A percentile compares a stretch with the other conserved stretches of the same genome.
Conservation (phyloP, 228 moss, liverwort and hornwort species). For the Sphagnum magellanicum region DNA sequence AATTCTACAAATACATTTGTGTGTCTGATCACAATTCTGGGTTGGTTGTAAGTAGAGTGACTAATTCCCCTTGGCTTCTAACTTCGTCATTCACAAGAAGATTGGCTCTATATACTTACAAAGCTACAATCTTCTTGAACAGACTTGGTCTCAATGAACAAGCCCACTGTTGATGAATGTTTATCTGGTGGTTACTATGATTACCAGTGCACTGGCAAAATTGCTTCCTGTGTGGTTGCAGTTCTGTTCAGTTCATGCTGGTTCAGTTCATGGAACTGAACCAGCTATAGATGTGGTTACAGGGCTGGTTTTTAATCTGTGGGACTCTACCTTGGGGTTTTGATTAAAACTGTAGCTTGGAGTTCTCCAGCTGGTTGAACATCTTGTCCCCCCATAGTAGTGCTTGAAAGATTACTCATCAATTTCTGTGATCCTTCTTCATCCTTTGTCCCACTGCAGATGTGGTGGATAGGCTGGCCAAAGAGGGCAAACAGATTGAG, state of each 20-base stretch:
- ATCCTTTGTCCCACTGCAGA: slow-evolving; percentile 9
- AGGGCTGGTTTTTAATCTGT: too few relatives aligned
- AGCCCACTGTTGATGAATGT: not conserved
- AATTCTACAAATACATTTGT: not conserved
- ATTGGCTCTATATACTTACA: too few relatives aligned
- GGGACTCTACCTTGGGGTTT: not conserved
- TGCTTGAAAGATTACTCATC: slow-evolving; percentile 28
- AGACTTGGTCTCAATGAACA: not conserved
- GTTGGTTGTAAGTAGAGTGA: not conserved
- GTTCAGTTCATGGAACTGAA: not conserved
- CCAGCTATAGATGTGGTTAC: not conserved
- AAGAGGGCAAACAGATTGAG: slow-evolving; percentile 99
- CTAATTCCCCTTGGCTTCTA: not conserved
- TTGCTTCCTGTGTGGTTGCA: not conserved
- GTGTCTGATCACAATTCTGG: not conserved
- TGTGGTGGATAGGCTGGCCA: slow-evolving; percentile 65
- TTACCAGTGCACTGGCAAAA: not conserved
- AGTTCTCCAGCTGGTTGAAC: too few relatives aligned
- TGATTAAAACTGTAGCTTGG: too few relatives aligned
- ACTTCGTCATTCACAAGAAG: too few relatives aligned
- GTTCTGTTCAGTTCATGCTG: not conserved
- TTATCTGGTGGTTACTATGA: not conserved
- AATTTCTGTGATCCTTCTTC: slow-evolving; percentile 32
- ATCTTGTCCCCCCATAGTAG: slow-evolving; percentile 1
- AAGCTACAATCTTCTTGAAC: not conserved